Percentiles rank a stretch among this genome's conserved stretches.
These are phyloP conservation scores for Nakazawaea anatomiae DNA, from an alignment of 805 yeast species.

Conservation along the genomic window DNA sequence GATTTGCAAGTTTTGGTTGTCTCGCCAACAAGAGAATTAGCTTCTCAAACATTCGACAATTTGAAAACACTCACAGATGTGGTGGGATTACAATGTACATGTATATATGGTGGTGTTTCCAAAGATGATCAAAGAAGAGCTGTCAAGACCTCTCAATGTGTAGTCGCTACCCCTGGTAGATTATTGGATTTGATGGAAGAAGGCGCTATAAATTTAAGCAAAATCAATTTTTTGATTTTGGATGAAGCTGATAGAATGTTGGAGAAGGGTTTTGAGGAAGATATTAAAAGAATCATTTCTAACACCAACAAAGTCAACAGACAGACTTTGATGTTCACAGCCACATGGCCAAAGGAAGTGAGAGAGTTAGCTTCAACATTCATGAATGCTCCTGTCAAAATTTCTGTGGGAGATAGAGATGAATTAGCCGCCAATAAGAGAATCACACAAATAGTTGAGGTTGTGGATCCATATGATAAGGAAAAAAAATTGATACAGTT, in stretches of 20 bases:
- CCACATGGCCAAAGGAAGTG: constrained; percentile 99
- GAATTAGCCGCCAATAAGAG: constrained; percentile 93
- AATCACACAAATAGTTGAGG: constrained; percentile 91
- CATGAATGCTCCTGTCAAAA: constrained; percentile 82
- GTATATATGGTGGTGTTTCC: constrained; percentile 96
- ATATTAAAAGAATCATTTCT: constrained; percentile 72
- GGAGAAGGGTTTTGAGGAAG: constrained; percentile 97
- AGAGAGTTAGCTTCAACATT: constrained; percentile 84
- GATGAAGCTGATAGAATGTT: constrained; percentile 99
- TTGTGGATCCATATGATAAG: constrained; percentile 74
- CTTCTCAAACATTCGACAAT: constrained; percentile 88
- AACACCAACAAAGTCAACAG: constrained; percentile 34
- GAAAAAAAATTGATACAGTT: constrained; percentile 71
- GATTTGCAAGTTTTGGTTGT: constrained; percentile 76
- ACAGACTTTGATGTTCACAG: constrained; percentile 97
- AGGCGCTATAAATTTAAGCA: constrained; percentile 66
- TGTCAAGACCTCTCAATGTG: constrained; percentile 63
- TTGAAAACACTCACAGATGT: constrained; percentile 58
- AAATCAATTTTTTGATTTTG: constrained; percentile 73
- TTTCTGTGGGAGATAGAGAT: constrained; percentile 90
- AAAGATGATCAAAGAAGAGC: constrained; percentile 83
- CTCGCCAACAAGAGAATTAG: constrained; percentile 97
- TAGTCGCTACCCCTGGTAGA: constrained; percentile 98
- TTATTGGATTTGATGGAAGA: constrained; percentile 85
- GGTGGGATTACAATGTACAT: constrained; percentile 63